Percentiles rank a stretch among this genome's conserved stretches.
Evolutionary conservation across 2,329 filamentous ascomycete genomes (phyloP).

Genomic region (Ciborinia camelliae): DNA sequence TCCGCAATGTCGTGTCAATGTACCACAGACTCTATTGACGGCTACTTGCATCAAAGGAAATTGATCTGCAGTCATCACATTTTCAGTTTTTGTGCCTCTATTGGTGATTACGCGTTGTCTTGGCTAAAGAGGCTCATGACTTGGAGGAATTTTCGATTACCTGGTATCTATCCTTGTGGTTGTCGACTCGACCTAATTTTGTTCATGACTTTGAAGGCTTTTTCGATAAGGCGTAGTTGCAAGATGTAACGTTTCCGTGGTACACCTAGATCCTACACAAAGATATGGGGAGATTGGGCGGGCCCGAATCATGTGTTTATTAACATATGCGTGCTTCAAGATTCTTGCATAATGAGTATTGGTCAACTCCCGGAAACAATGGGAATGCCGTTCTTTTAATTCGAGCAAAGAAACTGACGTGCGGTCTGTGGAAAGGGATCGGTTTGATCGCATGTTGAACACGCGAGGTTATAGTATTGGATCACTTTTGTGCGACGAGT

Average conservation of each 20-base stretch:
- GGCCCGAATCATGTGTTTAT: background rate
- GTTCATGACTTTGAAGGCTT: background rate
- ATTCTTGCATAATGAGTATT: background rate
- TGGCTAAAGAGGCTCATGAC: constrained; percentile 4
- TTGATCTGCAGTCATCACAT: background rate
- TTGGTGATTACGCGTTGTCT: background rate
- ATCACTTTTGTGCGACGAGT: background rate
- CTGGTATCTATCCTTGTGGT: background rate
- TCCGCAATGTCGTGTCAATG: constrained; percentile 2
- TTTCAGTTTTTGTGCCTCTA: constrained; percentile 1
- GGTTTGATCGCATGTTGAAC: background rate
- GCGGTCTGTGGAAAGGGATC: background rate
- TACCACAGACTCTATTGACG: constrained; percentile 18
- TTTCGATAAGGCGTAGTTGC: background rate
- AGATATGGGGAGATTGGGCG: background rate
- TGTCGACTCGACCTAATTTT: background rate
- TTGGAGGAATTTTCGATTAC: background rate
- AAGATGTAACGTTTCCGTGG: constrained; percentile 1
- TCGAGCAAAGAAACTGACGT: background rate
- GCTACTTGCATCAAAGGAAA: constrained; percentile 4
- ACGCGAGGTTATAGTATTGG: background rate
- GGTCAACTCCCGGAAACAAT: too few relatives aligned
- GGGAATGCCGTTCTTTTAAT: background rate
- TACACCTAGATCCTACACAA: background rate
- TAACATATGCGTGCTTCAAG: background rate